Evolutionary conservation across 768 basidiomycete genomes (phyloP), one percentile per base, ranked within the genome.

Genomic region (Suillus weaverae): DNA sequence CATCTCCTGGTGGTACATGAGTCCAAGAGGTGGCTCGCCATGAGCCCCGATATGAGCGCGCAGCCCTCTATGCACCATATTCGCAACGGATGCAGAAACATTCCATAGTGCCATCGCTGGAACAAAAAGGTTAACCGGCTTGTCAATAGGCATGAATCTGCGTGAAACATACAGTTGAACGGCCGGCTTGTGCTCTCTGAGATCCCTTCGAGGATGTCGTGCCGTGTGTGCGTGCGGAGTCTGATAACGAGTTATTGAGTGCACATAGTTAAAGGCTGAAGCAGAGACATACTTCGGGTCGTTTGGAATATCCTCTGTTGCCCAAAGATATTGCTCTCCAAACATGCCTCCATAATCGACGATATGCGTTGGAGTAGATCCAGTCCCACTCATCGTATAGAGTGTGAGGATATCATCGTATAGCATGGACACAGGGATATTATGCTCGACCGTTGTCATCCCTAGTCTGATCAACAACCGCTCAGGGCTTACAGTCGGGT

Each of bases 1-100:
- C 85, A 91, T 89, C 70, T 92, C 90, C 22, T 86, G 84, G 65
- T 92, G 90, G 68, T 91, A 92, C 77, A 89, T 89, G n/a, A 88
- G 70, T 0, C 90, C 90, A 13, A 90, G 73, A 0, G 90, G 90
- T 3, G 85, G 83, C 72, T 91, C 87, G 20, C 90, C 90, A 70
- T 92, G 90, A 0, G 89, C 89, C 30, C 90, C 90, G 64, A 92
- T 87, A 68, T 89, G 85, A 3, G 86, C 80, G 32, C 81, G 78
- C 18, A 90, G 73, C 14, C 89, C 90, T 62, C 81, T 84, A 35
- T 81, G 75, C 22, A 90, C 85, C 88, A 92, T 88, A 70, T 86
- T 85, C 0, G 89, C 86, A 11, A 87, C 81, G 3, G 89, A 89
- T 13, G 75, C 77, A 7, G 90, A 91, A 5, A 87, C 88, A 68